Conservation (phyloP, 192 early-diverging fungal genomes). For the Backusella morwellensis region DNA sequence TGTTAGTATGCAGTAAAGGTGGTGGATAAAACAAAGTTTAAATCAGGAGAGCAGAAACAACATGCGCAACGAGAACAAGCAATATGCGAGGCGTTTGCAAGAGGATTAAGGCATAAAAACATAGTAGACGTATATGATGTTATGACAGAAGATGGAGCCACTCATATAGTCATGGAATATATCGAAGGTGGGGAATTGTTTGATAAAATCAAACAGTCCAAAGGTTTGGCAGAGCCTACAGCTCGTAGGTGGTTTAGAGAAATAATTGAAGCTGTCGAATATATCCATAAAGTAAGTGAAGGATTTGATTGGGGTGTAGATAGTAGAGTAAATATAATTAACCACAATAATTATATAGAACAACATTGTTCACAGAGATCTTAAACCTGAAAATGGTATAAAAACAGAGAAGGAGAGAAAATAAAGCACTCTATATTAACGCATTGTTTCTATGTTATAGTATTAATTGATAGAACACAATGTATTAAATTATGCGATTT, state of each 20-base stretch:
- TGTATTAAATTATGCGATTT: slow-evolving; percentile 58
- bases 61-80: slow-evolving; percentile 49
- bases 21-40: slow-evolving; percentile 53
- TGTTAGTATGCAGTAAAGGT: slow-evolving; percentile 58
- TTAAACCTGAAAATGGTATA: slow-evolving; percentile 62
- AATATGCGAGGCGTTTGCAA: slow-evolving; percentile 40
- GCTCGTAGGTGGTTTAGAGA: slow-evolving; percentile 52
- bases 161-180: slow-evolving; percentile 61
- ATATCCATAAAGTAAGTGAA: slow-evolving; percentile 47
- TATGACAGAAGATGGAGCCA: slow-evolving; percentile 46
- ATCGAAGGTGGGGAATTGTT: slow-evolving; percentile 57
- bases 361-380: slow-evolving; percentile 57
- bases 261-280: slow-evolving; percentile 51
- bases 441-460: slow-evolving; percentile 7
- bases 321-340: not conserved
- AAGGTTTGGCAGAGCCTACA: slow-evolving; percentile 41
- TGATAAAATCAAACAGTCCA: slow-evolving; percentile 52
- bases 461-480: slow-evolving; percentile 49
- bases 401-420: not conserved
- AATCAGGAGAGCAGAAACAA: slow-evolving; percentile 49
- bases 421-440: not conserved
- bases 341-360: slow-evolving; percentile 35
- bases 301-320: not conserved
- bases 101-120: slow-evolving; percentile 43
- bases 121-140: slow-evolving; percentile 58